phyloP scores from a whole-genome alignment of 2,329 filamentous ascomycete genomes.

The Esteya vermicola region DNA sequence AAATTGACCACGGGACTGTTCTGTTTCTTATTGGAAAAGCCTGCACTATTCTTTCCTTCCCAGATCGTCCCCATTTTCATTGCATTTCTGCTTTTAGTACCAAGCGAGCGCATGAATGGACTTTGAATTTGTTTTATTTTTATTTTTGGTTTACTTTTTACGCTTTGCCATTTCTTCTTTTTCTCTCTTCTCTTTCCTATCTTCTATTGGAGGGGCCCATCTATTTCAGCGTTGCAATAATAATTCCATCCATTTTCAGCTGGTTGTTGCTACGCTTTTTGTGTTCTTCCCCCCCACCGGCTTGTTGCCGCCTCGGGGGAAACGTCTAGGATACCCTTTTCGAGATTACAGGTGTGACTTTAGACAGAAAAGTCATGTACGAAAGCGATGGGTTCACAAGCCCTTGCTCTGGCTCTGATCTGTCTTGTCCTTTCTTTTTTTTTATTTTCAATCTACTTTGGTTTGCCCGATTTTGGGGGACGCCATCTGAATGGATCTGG shows the following conservation, averaged over 20 bases:
- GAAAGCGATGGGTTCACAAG: not conserved
- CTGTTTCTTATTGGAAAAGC: constrained; percentile 12
- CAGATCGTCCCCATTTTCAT: not conserved
- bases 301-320: not conserved
- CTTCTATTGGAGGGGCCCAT: too few relatives aligned
- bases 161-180: not conserved
- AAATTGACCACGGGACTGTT: too few relatives aligned
- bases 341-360: not conserved
- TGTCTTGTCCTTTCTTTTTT: not conserved
- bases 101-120: not conserved
- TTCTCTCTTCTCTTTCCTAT: not conserved
- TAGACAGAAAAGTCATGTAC: not conserved
- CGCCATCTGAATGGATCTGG: too few relatives aligned
- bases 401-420: not conserved
- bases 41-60: not conserved
- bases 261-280: too few relatives aligned
- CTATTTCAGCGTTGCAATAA: too few relatives aligned
- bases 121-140: not conserved
- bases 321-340: constrained; percentile 1
- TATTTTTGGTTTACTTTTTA: too few relatives aligned
- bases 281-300: not conserved
- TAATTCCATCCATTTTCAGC: too few relatives aligned
- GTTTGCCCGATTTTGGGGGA: not conserved
- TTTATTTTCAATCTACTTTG: not conserved
- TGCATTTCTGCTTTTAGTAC: not conserved